Conservation (phyloP, 345 rosid species). For the Melastoma malabathricum region DNA sequence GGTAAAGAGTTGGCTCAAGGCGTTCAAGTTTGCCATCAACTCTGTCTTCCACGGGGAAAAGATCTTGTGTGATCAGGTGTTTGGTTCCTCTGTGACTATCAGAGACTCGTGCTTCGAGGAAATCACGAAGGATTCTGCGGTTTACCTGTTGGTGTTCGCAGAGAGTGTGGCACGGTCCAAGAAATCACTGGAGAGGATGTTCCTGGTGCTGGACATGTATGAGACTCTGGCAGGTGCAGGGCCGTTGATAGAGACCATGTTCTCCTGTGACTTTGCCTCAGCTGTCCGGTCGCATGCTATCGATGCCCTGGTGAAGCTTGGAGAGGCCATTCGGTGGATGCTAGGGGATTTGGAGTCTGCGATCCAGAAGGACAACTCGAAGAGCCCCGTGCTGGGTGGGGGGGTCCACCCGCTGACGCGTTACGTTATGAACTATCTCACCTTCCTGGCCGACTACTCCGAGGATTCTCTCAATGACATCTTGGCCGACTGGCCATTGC, state of each 20-base stretch:
- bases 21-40: slow-evolving; percentile 30
- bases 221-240: slow-evolving; percentile 29
- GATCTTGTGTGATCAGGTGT: slow-evolving; percentile 54
- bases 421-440: slow-evolving; percentile 67
- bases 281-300: slow-evolving; percentile 26
- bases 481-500: slow-evolving; percentile 40
- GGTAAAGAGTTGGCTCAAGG: slow-evolving; percentile 43
- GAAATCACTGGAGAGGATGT: slow-evolving; percentile 62
- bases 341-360: slow-evolving; percentile 47
- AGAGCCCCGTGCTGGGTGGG: slow-evolving; percentile 38
- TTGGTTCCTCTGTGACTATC: slow-evolving; percentile 26
- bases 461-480: slow-evolving; percentile 29
- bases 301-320: slow-evolving; percentile 30
- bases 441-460: slow-evolving; percentile 53
- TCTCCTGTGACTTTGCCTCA: slow-evolving; percentile 31
- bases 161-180: slow-evolving; percentile 45
- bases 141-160: slow-evolving; percentile 50
- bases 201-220: slow-evolving; percentile 53
- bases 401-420: slow-evolving; percentile 73
- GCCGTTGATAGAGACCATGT: slow-evolving; percentile 40
- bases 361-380: slow-evolving; percentile 43
- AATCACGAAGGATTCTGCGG: slow-evolving; percentile 37
- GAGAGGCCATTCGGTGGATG: slow-evolving; percentile 32
- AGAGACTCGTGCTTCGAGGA: slow-evolving; percentile 50
- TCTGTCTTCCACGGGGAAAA: slow-evolving; percentile 58